A percentile compares a stretch with the other conserved stretches of the same genome.
phyloP scores from a whole-genome alignment of 2,329 filamentous ascomycete species.

The Talaromyces sp. region DNA sequence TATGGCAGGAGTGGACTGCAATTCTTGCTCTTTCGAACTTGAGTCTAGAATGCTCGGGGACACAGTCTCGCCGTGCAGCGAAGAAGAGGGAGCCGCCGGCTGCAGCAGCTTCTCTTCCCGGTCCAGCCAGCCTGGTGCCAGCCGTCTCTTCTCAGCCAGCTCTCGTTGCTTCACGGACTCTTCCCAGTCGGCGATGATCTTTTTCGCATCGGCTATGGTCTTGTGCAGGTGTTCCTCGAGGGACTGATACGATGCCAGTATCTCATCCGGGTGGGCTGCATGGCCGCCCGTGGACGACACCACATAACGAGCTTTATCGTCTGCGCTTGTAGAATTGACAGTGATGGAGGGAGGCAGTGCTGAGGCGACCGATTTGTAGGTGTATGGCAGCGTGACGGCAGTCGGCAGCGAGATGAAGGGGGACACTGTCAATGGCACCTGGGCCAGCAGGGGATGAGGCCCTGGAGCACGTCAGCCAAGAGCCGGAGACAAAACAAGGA shows the following conservation, averaged over 20 bases:
- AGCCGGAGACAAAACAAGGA: background rate
- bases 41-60: constrained; percentile 31
- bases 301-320: constrained; percentile 61
- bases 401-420: constrained; percentile 89
- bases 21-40: constrained; percentile 26
- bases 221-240: constrained; percentile 70
- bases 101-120: constrained; percentile 55
- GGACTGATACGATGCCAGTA: constrained; percentile 72
- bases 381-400: constrained; percentile 88
- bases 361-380: constrained; percentile 84
- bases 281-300: constrained; percentile 72
- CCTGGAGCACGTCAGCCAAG: constrained; percentile 41
- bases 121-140: constrained; percentile 61
- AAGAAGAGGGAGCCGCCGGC: constrained; percentile 31
- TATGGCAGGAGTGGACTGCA: constrained; percentile 32
- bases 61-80: background rate
- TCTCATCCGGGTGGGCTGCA: constrained; percentile 79
- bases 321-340: constrained; percentile 41
- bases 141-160: constrained; percentile 56
- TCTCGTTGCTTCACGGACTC: constrained; percentile 54
- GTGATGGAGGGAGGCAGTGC: constrained; percentile 71
- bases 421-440: constrained; percentile 88
- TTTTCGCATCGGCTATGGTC: constrained; percentile 61
- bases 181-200: constrained; percentile 63
- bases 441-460: constrained; percentile 80